Evolutionary conservation across 257 asterid genomes (phyloP), one percentile per base, ranked within the genome.

Genomic region (Nicotiana tomentosiformis): DNA sequence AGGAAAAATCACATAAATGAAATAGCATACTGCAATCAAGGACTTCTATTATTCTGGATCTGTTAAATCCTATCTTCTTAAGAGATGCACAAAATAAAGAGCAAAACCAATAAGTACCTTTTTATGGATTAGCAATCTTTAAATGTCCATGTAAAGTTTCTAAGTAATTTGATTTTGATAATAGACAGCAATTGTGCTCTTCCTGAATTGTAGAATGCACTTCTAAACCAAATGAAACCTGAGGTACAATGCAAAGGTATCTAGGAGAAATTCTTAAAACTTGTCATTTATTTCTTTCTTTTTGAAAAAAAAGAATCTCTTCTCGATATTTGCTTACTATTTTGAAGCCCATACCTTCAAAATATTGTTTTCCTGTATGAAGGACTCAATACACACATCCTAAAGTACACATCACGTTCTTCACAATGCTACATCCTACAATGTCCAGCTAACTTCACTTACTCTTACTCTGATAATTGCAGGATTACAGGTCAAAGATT

Each of bases 141-240:
- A 72, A 49, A 23, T 72, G 79, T 72, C 61, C 61, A 46, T 12
- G 61, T 46, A 49, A 72, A 76, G 43, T 29, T 76, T 76, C 46
- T 4, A 76, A 49, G 80, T 29, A 76, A 15, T 15, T 76, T 76
- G 64, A 76, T 76, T 23, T 70, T n/a, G 78, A 69, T 39, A 69
- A 51, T 23, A 72, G 64, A 76, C 29, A 49, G 37, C 64, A 76
- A n/a, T 26, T 49, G 29, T 74, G 62, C 39, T 76, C 62, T 49
- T 49, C 80, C 80, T 51, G 64, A 76, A 76, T 26, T 76, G 80
- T 15, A 8, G 26, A 39, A 76, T 76, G 43, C 80, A 51, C 53
- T 51, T 51, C 26, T 76, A 51, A 43, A 29, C 46, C 80, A 76
- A 51, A 76, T 51, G 80, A 51, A 76, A 76, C 46, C 17, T 16